These are phyloP conservation scores for Curvularia spicifera DNA, from an alignment of 2,329 filamentous ascomycete genomes.

Conservation along the genomic window DNA sequence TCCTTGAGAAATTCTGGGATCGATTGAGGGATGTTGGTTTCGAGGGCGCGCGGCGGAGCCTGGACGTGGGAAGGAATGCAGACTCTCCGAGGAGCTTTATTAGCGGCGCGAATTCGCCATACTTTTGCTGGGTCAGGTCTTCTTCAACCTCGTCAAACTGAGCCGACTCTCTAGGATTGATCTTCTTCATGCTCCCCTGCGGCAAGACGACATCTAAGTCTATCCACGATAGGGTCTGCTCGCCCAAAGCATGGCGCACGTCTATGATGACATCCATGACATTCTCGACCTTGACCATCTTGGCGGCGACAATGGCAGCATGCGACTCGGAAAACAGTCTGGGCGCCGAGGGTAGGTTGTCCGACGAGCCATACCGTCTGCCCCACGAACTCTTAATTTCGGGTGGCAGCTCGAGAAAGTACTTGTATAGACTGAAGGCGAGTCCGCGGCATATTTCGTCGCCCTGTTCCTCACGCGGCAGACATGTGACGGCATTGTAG, in stretches of 20 bases:
- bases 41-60: conserved; percentile 83
- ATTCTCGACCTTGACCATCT: conserved; percentile 83
- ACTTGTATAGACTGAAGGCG: conserved; percentile 91
- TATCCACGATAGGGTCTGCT: conserved; percentile 82
- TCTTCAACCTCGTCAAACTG: conserved; percentile 67
- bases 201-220: conserved; percentile 89
- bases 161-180: conserved; percentile 59
- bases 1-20: conserved; percentile 76
- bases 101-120: conserved; percentile 77
- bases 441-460: conserved; percentile 91
- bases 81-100: conserved; percentile 82
- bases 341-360: conserved; percentile 67
- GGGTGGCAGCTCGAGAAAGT: conserved; percentile 85
- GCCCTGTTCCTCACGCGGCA: conserved; percentile 92
- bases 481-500: conserved; percentile 86
- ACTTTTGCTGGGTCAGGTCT: conserved; percentile 72
- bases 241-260: conserved; percentile 76
- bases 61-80: conserved; percentile 85
- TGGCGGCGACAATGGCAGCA: conserved; percentile 85
- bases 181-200: conserved; percentile 67
- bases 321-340: conserved; percentile 88
- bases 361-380: conserved; percentile 58
- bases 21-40: conserved; percentile 81
- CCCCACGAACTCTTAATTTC: conserved; percentile 75
- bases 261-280: conserved; percentile 73